phyloP scores from a whole-genome alignment of 2,329 filamentous ascomycete genomes.

The Ophiosphaerella narmari region DNA sequence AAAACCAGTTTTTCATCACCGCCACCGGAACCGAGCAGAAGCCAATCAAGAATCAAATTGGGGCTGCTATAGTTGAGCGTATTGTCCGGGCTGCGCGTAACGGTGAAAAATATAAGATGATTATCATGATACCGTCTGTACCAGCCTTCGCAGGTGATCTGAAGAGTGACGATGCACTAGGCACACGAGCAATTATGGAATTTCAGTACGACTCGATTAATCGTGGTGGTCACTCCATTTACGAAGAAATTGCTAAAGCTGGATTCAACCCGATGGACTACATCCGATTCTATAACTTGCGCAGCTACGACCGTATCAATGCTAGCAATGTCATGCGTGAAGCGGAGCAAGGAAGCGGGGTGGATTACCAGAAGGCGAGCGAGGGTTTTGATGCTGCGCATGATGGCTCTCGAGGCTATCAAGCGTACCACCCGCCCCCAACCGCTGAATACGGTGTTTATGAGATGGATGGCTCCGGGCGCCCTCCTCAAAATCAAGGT shows the following conservation, averaged over 20 bases:
- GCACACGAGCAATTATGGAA: conserved; percentile 85
- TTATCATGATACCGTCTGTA: conserved; percentile 78
- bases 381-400: conserved; percentile 64
- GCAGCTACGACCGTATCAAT: conserved; percentile 85
- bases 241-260: conserved; percentile 68
- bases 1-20: conserved; percentile 90
- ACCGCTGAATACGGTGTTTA: conserved; percentile 45
- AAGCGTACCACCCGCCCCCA: conserved; percentile 41
- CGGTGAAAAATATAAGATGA: conserved; percentile 71
- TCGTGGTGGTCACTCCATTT: conserved; percentile 76
- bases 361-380: conserved; percentile 69
- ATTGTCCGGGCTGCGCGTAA: conserved; percentile 71
- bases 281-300: conserved; percentile 83
- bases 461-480: conserved; percentile 32
- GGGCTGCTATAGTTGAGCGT: conserved; percentile 76
- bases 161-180: conserved; percentile 71
- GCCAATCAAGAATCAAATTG: conserved; percentile 78
- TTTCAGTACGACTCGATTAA: conserved; percentile 80
- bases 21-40: conserved; percentile 72
- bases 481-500: conserved; percentile 24
- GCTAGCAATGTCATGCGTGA: conserved; percentile 64
- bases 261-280: conserved; percentile 74
- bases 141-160: conserved; percentile 84
- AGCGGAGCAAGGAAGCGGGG: conserved; percentile 66
- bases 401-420: conserved; percentile 46